Conservation (phyloP, 192 early-diverging fungal genomes). For the Chytriomyces hyalinus region DNA sequence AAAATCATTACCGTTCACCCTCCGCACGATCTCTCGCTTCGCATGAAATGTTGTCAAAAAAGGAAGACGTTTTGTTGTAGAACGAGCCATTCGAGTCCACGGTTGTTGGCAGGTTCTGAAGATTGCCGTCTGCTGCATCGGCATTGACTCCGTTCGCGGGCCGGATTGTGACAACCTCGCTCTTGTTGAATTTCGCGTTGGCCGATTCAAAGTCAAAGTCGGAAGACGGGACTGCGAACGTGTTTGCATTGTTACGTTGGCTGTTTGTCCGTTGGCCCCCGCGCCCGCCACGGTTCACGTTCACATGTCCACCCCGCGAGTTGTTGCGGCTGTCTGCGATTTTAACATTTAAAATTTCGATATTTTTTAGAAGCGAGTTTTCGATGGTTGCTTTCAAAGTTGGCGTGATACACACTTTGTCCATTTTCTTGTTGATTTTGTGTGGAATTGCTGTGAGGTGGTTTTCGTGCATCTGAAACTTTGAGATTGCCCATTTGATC, state of each 20-base stretch:
- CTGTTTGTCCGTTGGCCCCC: slow-evolving; percentile 43
- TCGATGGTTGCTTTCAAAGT: too few relatives aligned
- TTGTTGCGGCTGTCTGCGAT: slow-evolving; percentile 24
- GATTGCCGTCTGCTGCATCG: slow-evolving; percentile 36
- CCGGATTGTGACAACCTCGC: slow-evolving; percentile 22
- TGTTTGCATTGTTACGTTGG: slow-evolving; percentile 36
- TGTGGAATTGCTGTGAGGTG: neutral
- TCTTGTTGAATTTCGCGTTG: slow-evolving; percentile 94
- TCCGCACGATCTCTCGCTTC: slow-evolving; percentile 88
- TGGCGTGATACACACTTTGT: too few relatives aligned
- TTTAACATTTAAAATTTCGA: slow-evolving; percentile 8
- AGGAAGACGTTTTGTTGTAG: slow-evolving; percentile 79
- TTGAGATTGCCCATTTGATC: slow-evolving; percentile 2
- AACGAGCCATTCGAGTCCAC: slow-evolving; percentile 61
- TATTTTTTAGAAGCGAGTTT: neutral
- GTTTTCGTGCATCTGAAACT: neutral
- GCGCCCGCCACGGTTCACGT: slow-evolving; percentile 45
- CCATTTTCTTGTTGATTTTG: too few relatives aligned
- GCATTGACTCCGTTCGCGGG: neutral
- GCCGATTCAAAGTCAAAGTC: slow-evolving; percentile 96
- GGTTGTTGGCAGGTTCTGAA: slow-evolving; percentile 43
- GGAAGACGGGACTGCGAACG: slow-evolving; percentile 69
- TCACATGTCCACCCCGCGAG: neutral
- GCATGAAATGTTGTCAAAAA: slow-evolving; percentile 98
- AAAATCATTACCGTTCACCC: slow-evolving; percentile 54